These are phyloP conservation scores for Penicillium goetzii DNA, from an alignment of 495 filamentous ascomycete species.

Conservation along the genomic window DNA sequence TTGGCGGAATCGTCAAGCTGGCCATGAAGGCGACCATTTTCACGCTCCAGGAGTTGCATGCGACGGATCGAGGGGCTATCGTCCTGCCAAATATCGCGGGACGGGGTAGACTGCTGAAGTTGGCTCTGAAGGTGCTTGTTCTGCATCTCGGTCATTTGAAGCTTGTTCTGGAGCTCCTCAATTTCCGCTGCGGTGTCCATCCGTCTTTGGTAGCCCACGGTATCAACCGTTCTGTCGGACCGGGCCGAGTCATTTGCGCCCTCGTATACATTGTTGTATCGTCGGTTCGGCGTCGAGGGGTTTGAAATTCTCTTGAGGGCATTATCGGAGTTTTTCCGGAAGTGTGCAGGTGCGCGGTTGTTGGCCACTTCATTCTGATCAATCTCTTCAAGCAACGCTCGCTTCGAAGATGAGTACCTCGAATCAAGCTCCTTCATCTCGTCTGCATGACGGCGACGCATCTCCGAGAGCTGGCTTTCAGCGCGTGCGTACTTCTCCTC, in stretches of 20 bases:
- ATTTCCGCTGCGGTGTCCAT: constrained; percentile 92
- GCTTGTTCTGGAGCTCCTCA: constrained; percentile 90
- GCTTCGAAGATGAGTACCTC: constrained; percentile 71
- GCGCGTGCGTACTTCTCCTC: constrained; percentile 82
- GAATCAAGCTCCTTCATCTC: constrained; percentile 75
- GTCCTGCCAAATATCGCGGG: constrained; percentile 66
- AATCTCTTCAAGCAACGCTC: constrained; percentile 81
- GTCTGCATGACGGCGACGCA: constrained; percentile 71
- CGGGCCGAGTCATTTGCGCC: constrained; percentile 75
- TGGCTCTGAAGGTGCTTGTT: constrained; percentile 93
- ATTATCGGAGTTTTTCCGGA: constrained; percentile 71
- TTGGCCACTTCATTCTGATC: constrained; percentile 79
- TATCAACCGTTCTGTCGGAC: constrained; percentile 89
- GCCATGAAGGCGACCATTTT: constrained; percentile 89
- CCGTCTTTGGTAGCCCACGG: constrained; percentile 81
- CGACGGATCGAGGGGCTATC: constrained; percentile 83
- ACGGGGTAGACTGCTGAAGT: constrained; percentile 65
- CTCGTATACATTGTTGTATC: constrained; percentile 67
- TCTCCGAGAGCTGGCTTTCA: constrained; percentile 79
- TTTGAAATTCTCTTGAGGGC: constrained; percentile 69
- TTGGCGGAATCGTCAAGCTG: constrained; percentile 93
- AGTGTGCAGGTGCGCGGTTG: constrained; percentile 76
- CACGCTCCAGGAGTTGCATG: constrained; percentile 89
- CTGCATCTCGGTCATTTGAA: constrained; percentile 95
- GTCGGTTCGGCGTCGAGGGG: constrained; percentile 73